Percentiles rank a stretch among this genome's conserved stretches.
phyloP scores from a whole-genome alignment of 208 protist genomes.

The Angomonas ambiguus region DNA sequence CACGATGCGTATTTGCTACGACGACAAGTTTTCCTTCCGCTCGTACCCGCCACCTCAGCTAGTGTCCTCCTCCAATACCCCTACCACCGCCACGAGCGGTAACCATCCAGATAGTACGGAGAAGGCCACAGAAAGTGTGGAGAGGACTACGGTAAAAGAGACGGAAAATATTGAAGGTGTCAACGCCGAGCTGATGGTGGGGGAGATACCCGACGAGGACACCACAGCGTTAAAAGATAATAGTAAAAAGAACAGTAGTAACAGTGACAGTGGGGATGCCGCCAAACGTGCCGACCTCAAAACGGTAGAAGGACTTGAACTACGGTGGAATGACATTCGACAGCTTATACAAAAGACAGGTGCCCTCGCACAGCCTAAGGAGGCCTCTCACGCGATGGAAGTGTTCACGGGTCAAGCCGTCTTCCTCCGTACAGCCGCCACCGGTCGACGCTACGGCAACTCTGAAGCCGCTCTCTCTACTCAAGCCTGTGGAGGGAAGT shows the following conservation, averaged over 20 bases:
- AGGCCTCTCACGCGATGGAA: constrained; percentile 35
- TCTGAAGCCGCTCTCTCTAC: constrained; percentile 29
- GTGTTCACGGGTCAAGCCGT: constrained; percentile 78
- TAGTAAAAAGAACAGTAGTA: constrained; percentile 2
- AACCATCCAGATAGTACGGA: neutral
- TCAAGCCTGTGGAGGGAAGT: constrained; percentile 32
- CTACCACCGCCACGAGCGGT: neutral
- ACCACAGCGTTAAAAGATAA: neutral
- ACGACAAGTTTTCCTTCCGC: constrained; percentile 41
- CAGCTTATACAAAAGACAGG: constrained; percentile 42
- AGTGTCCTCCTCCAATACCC: neutral
- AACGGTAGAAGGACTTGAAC: constrained; percentile 50
- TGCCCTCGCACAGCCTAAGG: constrained; percentile 16
- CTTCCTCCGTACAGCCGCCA: constrained; percentile 65
- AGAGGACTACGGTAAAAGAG: neutral
- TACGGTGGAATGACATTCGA: constrained; percentile 62
- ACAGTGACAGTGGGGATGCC: neutral
- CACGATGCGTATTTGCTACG: constrained; percentile 53
- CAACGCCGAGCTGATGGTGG: constrained; percentile 13
- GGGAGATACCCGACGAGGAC: constrained; percentile 8
- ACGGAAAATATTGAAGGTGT: constrained; percentile 19
- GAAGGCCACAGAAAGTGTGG: neutral
- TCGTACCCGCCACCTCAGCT: constrained; percentile 38
- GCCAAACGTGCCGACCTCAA: constrained; percentile 8
- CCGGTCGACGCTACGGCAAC: constrained; percentile 46